Evolutionary conservation across 129 eudicot genomes (phyloP).

Genomic region (Cynara cardunculus): DNA sequence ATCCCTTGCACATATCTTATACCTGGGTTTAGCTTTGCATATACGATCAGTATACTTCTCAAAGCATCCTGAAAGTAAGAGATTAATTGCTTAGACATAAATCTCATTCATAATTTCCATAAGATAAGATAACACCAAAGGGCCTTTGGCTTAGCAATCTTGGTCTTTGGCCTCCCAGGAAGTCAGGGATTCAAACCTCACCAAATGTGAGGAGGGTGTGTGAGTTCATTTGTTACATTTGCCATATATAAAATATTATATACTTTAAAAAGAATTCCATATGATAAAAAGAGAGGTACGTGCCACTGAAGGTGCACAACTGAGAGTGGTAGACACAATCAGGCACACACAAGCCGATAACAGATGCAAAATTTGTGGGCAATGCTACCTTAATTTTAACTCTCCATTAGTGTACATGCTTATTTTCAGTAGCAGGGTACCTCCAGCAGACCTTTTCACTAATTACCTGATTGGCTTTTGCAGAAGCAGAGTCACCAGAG

Average conservation of each 20-base stretch:
- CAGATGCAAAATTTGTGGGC: background rate
- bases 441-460: background rate
- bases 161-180: background rate
- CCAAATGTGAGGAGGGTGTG: background rate
- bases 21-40: constrained; percentile 85
- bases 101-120: background rate
- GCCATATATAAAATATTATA: background rate
- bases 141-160: background rate
- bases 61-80: constrained; percentile 55
- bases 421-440: background rate
- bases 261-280: background rate
- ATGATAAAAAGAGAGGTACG: background rate
- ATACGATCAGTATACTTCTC: constrained; percentile 55
- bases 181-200: background rate
- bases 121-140: background rate
- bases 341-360: background rate
- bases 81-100: background rate
- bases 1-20: constrained; percentile 92
- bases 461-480: constrained; percentile 61
- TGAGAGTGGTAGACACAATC: background rate
- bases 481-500: constrained; percentile 59
- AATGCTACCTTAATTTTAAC: background rate
- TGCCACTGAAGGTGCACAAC: background rate
- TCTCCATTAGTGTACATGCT: background rate
- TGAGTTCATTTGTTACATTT: background rate